Evolutionary conservation across 2,329 filamentous ascomycete genomes (phyloP), one percentile per base, ranked within the genome.

Genomic region (Cadophora sp.): DNA sequence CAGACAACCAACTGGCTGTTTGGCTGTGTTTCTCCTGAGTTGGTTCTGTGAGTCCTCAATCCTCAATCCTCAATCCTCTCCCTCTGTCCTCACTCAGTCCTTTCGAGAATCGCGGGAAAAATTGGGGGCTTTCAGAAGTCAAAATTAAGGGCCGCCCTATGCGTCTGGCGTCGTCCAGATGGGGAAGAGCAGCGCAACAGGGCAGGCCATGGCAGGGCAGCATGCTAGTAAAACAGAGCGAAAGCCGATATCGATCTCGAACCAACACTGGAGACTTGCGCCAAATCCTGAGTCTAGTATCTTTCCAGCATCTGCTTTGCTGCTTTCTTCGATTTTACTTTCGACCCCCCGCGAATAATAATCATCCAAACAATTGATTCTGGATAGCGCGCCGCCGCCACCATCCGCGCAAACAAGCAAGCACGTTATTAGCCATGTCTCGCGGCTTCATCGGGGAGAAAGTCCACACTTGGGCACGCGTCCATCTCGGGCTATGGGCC

Each of bases 381-480:
- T 41, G n/a, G 33, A 27, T 33, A 58, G 33, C 33, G 33, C 41
- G 58, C 24, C n/a, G 43, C 58, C 41, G 41, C 41, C 30, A 41
- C 53, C 20, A 64, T 62, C 53, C 18, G 50, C 55, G n/a, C 65
- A 59, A 66, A 20, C 43, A 45, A 45, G 43, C 43, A 45, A 8
- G 62, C 59, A 66, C 62, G 64, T 66, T 69, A 66, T 70, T 68
- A 70, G 65, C 63, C 60, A 70, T 67, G 65, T 70, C 56, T 70
- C 53, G 65, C 68, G 65, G 65, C 59, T 53, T 66, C 53, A 68
- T 64, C 62, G 53, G 62, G 56, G 59, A 65, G 51, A 63, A 45
- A 62, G 48, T 65, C 62, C 58, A 60, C 65, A 65, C 51, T 55
- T 59, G 47, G 47, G 67, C 67, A 67, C 65, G 62, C 65, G 65